Conservation (phyloP, 225 moss, liverwort and hornwort genomes). For the Polytrichum commune region DNA sequence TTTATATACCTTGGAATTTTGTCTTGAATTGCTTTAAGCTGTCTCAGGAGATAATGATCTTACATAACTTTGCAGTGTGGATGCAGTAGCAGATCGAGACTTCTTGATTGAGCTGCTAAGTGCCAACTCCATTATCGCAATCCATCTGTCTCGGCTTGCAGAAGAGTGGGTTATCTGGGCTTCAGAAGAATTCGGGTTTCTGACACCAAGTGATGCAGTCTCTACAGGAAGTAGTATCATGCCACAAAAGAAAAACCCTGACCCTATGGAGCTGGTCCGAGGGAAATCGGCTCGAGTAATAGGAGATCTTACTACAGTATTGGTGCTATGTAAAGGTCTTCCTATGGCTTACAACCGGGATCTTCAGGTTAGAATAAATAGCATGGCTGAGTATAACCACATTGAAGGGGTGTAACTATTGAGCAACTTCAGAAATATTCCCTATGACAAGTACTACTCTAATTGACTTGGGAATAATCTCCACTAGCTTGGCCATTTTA, state of each 20-base stretch:
- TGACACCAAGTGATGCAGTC: slow-evolving; percentile 92
- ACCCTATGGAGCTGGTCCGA: slow-evolving; percentile 97
- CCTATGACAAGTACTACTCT: too few relatives aligned
- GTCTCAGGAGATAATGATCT: not conserved
- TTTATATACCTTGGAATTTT: too few relatives aligned
- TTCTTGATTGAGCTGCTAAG: slow-evolving; percentile 85
- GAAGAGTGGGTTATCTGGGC: slow-evolving; percentile 99
- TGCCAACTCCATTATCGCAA: slow-evolving; percentile 87
- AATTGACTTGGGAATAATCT: too few relatives aligned
- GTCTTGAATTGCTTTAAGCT: too few relatives aligned
- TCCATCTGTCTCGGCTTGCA: slow-evolving; percentile 92
- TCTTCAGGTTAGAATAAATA: slow-evolving; percentile 60
- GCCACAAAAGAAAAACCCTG: slow-evolving; percentile 99
- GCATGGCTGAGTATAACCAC: too few relatives aligned
- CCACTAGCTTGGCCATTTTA: too few relatives aligned
- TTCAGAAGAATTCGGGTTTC: slow-evolving; percentile 92
- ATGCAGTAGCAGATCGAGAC: slow-evolving; percentile 97
- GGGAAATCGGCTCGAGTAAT: slow-evolving; percentile 97
- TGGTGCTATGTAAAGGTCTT: slow-evolving; percentile 95
- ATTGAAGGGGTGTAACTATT: too few relatives aligned
- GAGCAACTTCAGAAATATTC: too few relatives aligned
- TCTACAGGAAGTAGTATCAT: slow-evolving; percentile 99
- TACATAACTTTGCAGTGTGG: slow-evolving; percentile 63
- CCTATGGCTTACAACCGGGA: slow-evolving; percentile 98
- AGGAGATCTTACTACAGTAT: slow-evolving; percentile 81